Evolutionary conservation across 2,329 filamentous ascomycete genomes (phyloP).

Genomic region (Xylaria sp.): DNA sequence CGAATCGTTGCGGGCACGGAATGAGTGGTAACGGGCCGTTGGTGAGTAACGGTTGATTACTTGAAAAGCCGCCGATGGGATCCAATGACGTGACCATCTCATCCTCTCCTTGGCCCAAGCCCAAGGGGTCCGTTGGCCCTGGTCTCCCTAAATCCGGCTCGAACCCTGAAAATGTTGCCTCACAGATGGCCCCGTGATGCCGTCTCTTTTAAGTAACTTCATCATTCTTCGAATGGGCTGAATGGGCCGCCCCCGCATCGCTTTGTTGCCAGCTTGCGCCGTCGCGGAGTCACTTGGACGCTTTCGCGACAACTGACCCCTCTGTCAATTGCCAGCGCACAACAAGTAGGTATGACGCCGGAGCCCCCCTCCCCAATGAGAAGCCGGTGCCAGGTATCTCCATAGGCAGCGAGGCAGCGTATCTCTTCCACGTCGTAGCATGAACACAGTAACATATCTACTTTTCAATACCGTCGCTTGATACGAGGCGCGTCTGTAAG

Average conservation of each 20-base stretch:
- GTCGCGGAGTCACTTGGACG: slow-evolving; percentile 24
- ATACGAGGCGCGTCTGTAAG: slow-evolving; percentile 1
- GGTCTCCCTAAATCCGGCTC: slow-evolving; percentile 25
- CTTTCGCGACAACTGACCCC: slow-evolving; percentile 25
- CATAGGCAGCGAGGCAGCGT: background rate
- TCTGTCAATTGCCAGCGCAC: slow-evolving; percentile 21
- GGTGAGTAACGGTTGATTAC: no score
- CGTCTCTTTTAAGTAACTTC: slow-evolving; percentile 21
- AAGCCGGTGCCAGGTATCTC: background rate
- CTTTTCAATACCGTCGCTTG: slow-evolving; percentile 5
- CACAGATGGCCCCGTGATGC: slow-evolving; percentile 22
- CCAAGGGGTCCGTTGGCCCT: slow-evolving; percentile 13
- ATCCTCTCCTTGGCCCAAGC: slow-evolving; percentile 1
- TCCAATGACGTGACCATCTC: slow-evolving; percentile 1
- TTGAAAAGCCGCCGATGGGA: slow-evolving; percentile 8
- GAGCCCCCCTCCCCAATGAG: background rate
- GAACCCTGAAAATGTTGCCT: slow-evolving; percentile 17
- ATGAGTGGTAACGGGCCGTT: background rate
- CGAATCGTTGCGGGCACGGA: slow-evolving; percentile 20
- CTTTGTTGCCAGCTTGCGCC: slow-evolving; percentile 11
- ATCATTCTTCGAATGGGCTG: slow-evolving; percentile 16
- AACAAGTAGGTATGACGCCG: slow-evolving; percentile 22
- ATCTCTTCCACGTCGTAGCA: no score
- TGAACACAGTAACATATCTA: no score
- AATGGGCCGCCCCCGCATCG: slow-evolving; percentile 21